phyloP scores from a whole-genome alignment of 2,329 filamentous ascomycete genomes.

The Fusarium nodosum region DNA sequence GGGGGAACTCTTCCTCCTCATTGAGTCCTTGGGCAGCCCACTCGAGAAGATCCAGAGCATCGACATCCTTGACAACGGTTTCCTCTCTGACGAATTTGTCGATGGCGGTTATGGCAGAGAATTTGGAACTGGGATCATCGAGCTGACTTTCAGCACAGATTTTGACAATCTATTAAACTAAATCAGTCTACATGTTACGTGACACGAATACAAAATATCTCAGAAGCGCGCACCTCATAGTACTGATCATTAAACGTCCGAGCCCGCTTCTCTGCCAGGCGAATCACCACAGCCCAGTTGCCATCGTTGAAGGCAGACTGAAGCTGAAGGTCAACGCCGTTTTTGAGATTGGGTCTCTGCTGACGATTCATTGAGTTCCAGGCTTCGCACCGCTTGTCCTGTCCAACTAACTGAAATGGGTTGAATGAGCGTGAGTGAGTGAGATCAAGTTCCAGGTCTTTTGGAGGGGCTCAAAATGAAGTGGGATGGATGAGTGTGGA shows the following conservation, averaged over 20 bases:
- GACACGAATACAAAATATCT: neutral
- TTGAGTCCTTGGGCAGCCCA: slow-evolving; percentile 62
- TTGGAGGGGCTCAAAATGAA: slow-evolving; percentile 46
- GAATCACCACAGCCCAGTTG: slow-evolving; percentile 66
- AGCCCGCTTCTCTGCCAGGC: slow-evolving; percentile 66
- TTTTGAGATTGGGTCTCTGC: slow-evolving; percentile 59
- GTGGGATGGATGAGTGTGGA: slow-evolving; percentile 30
- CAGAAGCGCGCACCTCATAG: slow-evolving; percentile 61
- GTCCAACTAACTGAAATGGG: slow-evolving; percentile 27
- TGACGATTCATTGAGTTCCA: slow-evolving; percentile 53
- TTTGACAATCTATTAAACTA: slow-evolving; percentile 58
- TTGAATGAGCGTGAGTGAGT: slow-evolving; percentile 28
- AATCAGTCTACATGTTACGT: slow-evolving; percentile 18
- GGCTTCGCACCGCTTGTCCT: slow-evolving; percentile 22
- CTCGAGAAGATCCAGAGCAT: slow-evolving; percentile 67
- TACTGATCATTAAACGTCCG: slow-evolving; percentile 67
- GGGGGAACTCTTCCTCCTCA: slow-evolving; percentile 58
- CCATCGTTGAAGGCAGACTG: slow-evolving; percentile 68
- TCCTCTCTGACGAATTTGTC: slow-evolving; percentile 63
- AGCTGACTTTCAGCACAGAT: slow-evolving; percentile 66
- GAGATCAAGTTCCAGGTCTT: slow-evolving; percentile 35
- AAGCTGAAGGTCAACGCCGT: slow-evolving; percentile 67
- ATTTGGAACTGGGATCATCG: slow-evolving; percentile 63
- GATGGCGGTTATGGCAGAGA: slow-evolving; percentile 60
- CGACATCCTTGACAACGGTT: slow-evolving; percentile 62